Base-by-base conservation (phyloP, 1,139 yeast genomes). In the Sugiyamaella castrensis region DNA sequence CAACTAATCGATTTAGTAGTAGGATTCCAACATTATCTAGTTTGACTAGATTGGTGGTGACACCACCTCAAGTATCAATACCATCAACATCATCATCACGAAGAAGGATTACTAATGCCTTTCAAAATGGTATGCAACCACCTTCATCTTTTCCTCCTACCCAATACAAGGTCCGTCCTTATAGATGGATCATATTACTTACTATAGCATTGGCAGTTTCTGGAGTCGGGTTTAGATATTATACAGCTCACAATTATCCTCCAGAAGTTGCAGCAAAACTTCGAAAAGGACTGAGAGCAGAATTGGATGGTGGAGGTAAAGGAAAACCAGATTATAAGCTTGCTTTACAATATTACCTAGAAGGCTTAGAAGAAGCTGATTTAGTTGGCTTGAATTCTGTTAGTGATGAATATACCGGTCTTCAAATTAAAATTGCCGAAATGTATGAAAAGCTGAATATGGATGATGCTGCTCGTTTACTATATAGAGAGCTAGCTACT, bases 371-470 rank as follows among this genome's bases (percentile, higher is more conserved):
- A 40, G 71, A 66, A 48, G 78, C 81, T 24, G 73, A 73, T 46
- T 59, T 63, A 12, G 60, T 73, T 39, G 72, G 77, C 24, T 64
- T 87, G 69, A 79, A 79, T 53, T 75, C 74, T 13, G 61, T 86
- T 31, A 72, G 79, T 46, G 87, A 84, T 57, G 86, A 82, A 59
- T 85, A 82, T 61, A 89, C 97, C 0, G 96, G 96, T 0, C 78
- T 91, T 51, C 95, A 88, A 61, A 72, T 91, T 63, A 87, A 89
- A 62, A 73, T 87, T 37, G 95, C 86, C 2, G 96, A 89, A 62
- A 85, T 88, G 88, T 87, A 81, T 64, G 94, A 86, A 62, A 71
- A 82, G 44, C 68, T 86, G 55, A 73, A 73, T 31, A 74, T 79
- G 80, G 55, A 66, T 37, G 77, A 77, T 15, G 87, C 84, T 51